Percentiles rank a stretch among this genome's conserved stretches.
phyloP scores from a whole-genome alignment of 257 asterid genomes.

The Paraleonurus japonicus region DNA sequence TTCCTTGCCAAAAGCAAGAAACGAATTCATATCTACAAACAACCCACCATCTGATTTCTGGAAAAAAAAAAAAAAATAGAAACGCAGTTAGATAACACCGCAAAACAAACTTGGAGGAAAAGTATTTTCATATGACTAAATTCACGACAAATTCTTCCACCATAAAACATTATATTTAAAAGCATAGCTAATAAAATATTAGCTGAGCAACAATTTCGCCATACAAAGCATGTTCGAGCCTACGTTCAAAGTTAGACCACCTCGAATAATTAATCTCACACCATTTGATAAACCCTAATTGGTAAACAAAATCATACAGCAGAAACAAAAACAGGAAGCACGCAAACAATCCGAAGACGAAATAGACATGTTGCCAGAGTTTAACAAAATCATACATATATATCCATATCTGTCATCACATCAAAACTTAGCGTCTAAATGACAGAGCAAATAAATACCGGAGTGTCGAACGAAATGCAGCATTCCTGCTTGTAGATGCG shows the following conservation, averaged over 20 bases:
- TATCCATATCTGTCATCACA: background rate
- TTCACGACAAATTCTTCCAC: conserved; percentile 7
- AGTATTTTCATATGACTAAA: background rate
- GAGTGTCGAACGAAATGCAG: conserved; percentile 90
- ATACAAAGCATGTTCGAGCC: background rate
- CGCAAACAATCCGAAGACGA: background rate
- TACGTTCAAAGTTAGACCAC: background rate
- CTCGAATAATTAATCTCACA: background rate
- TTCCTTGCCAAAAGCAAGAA: conserved; percentile 95
- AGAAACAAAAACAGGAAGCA: background rate
- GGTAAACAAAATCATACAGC: background rate
- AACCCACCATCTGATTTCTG: conserved; percentile 94
- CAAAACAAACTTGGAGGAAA: background rate
- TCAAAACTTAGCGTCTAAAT: background rate
- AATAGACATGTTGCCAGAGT: background rate
- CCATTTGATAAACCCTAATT: conserved; percentile 32
- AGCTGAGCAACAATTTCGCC: background rate
- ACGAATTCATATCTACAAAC: conserved; percentile 81
- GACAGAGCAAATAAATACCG: conserved; percentile 48
- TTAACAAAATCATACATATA: background rate
- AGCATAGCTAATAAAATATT: background rate
- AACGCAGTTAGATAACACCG: background rate
- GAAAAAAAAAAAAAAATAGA: conserved; percentile 18
- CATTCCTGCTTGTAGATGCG: conserved; percentile 96
- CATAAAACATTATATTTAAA: background rate